Conservation (phyloP, 2,329 filamentous ascomycete species). For the Westerdykella ornata region DNA sequence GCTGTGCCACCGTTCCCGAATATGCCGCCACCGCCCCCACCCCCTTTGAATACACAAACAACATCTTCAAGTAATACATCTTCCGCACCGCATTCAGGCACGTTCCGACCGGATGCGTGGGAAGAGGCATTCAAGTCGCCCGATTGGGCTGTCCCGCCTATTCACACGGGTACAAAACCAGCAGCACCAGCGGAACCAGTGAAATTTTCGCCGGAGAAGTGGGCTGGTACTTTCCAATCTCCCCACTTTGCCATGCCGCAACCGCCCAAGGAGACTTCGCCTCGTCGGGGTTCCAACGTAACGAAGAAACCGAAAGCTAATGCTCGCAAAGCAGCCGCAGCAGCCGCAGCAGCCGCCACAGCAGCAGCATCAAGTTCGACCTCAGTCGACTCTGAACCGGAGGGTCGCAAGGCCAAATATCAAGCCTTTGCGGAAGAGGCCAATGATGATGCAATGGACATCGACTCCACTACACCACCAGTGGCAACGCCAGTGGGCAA, state of each 20-base stretch:
- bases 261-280: conserved; percentile 24
- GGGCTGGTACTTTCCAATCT: background rate
- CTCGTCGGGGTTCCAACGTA: conserved; percentile 24
- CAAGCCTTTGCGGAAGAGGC: conserved; percentile 29
- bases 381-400: conserved; percentile 20
- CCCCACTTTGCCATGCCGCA: background rate
- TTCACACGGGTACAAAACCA: background rate
- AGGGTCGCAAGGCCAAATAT: conserved; percentile 22
- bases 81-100: conserved; percentile 24
- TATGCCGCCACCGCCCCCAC: conserved; percentile 26
- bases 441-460: conserved; percentile 43
- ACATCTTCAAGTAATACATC: conserved; percentile 16
- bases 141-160: conserved; percentile 32
- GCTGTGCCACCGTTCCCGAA: conserved; percentile 8
- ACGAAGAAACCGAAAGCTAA: conserved; percentile 22
- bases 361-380: conserved; percentile 5
- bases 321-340: conserved; percentile 26
- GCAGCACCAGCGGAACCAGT: background rate
- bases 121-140: conserved; percentile 40
- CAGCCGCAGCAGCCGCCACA: conserved; percentile 24
- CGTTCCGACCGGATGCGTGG: conserved; percentile 41
- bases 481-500: conserved; percentile 3
- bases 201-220: background rate
- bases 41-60: conserved; percentile 18
- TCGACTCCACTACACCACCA: conserved; percentile 36